Evolutionary conservation across 1,284 basidiomycete species (phyloP).

Genomic region (Ceratobasidium sp.): DNA sequence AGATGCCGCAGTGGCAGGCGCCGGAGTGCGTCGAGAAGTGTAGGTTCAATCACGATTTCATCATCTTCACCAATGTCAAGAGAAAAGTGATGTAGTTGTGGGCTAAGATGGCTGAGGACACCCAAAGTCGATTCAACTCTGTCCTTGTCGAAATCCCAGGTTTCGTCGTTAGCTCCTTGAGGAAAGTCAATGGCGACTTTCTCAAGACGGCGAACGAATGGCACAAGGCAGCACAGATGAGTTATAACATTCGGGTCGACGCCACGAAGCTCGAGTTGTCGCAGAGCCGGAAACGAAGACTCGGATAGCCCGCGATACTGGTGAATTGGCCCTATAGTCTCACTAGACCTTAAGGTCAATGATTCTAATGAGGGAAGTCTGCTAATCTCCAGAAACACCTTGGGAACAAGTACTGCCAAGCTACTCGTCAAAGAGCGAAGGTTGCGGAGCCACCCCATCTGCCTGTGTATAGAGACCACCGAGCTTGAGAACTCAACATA

Average conservation of each 20-base stretch:
- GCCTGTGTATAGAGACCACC: not conserved
- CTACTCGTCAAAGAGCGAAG: not conserved
- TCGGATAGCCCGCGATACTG: not conserved
- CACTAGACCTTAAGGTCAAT: not conserved
- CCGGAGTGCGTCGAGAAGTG: not conserved
- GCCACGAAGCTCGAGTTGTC: not conserved
- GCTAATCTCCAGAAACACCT: not conserved
- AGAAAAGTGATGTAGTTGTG: not conserved
- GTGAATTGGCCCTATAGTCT: not conserved
- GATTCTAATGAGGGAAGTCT: not conserved
- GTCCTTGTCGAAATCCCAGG: conserved; percentile 4
- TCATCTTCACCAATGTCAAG: not conserved
- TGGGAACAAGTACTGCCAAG: not conserved
- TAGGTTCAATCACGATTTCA: not conserved
- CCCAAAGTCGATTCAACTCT: not conserved
- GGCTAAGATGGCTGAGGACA: not conserved
- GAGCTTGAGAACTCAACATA: no score
- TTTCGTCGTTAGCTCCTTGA: not conserved
- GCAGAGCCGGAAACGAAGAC: conserved; percentile 1
- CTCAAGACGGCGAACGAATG: not conserved
- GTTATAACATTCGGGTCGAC: not conserved
- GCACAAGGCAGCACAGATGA: not conserved
- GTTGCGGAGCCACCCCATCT: not conserved
- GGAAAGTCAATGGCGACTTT: not conserved
- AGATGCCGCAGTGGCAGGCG: not conserved